These are phyloP conservation scores for Ophiostoma piceae DNA, from an alignment of 2,329 filamentous ascomycete species.

Conservation along the genomic window DNA sequence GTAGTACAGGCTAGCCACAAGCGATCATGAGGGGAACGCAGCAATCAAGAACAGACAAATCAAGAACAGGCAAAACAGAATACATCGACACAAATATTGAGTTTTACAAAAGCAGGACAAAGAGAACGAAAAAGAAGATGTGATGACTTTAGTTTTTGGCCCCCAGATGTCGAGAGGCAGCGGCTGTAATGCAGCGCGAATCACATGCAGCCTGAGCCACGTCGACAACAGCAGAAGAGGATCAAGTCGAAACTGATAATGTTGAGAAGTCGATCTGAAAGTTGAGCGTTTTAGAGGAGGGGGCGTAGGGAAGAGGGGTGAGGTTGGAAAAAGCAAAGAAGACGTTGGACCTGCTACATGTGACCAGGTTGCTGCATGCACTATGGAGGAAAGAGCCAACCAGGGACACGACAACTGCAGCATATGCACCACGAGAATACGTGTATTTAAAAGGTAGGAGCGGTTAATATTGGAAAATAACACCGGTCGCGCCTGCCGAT, in stretches of 20 bases:
- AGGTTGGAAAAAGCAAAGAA: not conserved
- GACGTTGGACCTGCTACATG: not conserved
- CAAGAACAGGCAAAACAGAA: not conserved
- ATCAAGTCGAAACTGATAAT: not conserved
- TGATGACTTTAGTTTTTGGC: not conserved
- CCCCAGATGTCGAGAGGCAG: not conserved
- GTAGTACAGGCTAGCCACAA: not conserved
- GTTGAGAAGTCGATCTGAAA: not conserved
- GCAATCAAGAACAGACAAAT: not conserved
- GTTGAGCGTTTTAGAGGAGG: not conserved
- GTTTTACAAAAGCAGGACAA: not conserved
- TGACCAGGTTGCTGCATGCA: not conserved
- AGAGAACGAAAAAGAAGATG: not conserved
- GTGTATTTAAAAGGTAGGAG: not conserved
- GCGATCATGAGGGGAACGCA: not conserved
- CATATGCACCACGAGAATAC: conserved; percentile 2
- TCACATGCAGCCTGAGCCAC: not conserved
- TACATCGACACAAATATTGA: not conserved
- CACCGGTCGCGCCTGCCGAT: not conserved
- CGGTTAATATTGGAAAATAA: not conserved
- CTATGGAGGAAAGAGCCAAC: not conserved
- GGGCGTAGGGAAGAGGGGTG: not conserved
- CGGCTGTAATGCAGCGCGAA: not conserved
- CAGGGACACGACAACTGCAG: not conserved
- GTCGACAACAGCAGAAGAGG: not conserved